phyloP scores from a whole-genome alignment of 306 rosid species.

The Dalbergia cultrata region DNA sequence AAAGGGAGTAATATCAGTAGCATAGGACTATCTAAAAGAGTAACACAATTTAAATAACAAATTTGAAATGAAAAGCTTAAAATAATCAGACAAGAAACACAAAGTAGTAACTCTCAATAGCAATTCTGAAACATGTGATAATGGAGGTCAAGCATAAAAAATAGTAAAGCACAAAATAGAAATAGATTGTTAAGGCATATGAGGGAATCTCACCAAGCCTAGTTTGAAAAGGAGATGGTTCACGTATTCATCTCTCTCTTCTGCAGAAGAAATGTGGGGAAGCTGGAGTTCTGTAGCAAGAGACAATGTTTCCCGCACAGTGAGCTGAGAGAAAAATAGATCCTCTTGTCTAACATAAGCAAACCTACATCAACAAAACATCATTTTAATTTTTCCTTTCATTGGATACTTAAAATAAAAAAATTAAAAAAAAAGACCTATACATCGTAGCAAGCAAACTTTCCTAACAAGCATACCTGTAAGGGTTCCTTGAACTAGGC shows the following conservation, averaged over 20 bases:
- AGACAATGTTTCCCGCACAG: constrained; percentile 85
- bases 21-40: constrained; percentile 2
- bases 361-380: constrained; percentile 62
- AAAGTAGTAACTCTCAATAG: constrained; percentile 15
- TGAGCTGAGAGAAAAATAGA: constrained; percentile 92
- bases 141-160: not conserved
- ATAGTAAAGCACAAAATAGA: not conserved
- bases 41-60: constrained; percentile 37
- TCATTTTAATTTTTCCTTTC: constrained; percentile 16
- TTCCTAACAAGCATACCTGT: constrained; percentile 59
- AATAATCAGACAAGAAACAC: constrained; percentile 28
- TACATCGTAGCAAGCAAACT: constrained; percentile 28
- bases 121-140: constrained; percentile 24
- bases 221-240: constrained; percentile 78
- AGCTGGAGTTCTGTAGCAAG: constrained; percentile 93
- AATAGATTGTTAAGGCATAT: not conserved
- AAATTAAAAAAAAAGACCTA: not conserved
- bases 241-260: constrained; percentile 85
- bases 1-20: constrained; percentile 42
- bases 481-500: constrained; percentile 64
- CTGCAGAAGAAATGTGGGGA: constrained; percentile 61
- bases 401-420: constrained; percentile 6
- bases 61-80: constrained; percentile 37
- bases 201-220: constrained; percentile 75
- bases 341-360: constrained; percentile 98